Evolutionary conservation across 2,329 filamentous ascomycete species (phyloP).

Genomic region (Claviceps capensis): DNA sequence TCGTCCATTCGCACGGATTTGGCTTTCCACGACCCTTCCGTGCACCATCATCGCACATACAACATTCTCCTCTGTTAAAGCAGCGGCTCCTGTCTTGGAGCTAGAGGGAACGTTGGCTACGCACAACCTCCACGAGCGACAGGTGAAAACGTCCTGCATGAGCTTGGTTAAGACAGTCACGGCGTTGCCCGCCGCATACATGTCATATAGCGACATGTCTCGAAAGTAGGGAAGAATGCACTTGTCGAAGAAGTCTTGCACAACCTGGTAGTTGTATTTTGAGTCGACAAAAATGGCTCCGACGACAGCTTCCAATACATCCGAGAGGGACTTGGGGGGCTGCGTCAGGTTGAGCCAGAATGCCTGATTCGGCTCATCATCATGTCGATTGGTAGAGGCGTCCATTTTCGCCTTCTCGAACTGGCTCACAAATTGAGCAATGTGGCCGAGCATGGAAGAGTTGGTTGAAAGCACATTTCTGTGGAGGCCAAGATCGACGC

Average conservation of each 20-base stretch:
- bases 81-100: constrained; percentile 27
- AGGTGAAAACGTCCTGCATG: constrained; percentile 52
- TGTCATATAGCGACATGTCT: constrained; percentile 79
- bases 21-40: constrained; percentile 48
- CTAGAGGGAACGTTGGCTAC: constrained; percentile 27
- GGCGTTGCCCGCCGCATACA: constrained; percentile 75
- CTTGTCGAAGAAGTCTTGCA: constrained; percentile 63
- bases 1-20: constrained; percentile 46
- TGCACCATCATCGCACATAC: constrained; percentile 69
- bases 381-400: constrained; percentile 15
- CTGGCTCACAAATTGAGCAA: constrained; percentile 42
- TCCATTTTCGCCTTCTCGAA: constrained; percentile 36
- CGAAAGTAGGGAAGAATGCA: constrained; percentile 68
- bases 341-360: constrained; percentile 54
- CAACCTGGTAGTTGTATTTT: constrained; percentile 57
- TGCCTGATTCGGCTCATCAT: constrained; percentile 29
- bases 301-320: constrained; percentile 79
- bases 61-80: constrained; percentile 35
- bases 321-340: constrained; percentile 64
- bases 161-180: constrained; percentile 57
- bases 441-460: constrained; percentile 24
- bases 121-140: constrained; percentile 43
- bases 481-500: constrained; percentile 66
- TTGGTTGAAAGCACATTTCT: constrained; percentile 50
- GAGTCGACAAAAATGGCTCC: constrained; percentile 89